Percentiles rank a stretch among this genome's conserved stretches.
These are phyloP conservation scores for Mariannaea sp. DNA, from an alignment of 2,329 filamentous ascomycete genomes.

Conservation along the genomic window DNA sequence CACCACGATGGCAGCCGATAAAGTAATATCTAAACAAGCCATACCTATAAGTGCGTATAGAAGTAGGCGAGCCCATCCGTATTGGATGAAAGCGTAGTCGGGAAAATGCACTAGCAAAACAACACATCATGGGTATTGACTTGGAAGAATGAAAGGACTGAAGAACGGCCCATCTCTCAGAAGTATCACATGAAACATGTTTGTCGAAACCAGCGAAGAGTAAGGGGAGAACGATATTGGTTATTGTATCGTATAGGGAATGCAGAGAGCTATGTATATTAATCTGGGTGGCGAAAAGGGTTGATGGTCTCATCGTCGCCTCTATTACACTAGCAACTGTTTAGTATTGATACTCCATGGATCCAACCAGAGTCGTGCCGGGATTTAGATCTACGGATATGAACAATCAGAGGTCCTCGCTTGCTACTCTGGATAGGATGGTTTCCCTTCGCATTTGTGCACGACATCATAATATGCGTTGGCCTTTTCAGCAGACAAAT, in stretches of 20 bases:
- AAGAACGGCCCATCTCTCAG: conserved; percentile 71
- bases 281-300: conserved; percentile 71
- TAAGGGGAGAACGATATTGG: conserved; percentile 34
- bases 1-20: too few species aligned
- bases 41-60: conserved; percentile 66
- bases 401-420: too few species aligned
- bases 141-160: conserved; percentile 67
- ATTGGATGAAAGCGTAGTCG: conserved; percentile 78
- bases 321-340: too few species aligned
- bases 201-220: background rate
- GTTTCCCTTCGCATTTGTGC: too few species aligned
- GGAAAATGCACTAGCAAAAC: conserved; percentile 78
- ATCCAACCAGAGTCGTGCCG: conserved; percentile 33
- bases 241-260: conserved; percentile 75
- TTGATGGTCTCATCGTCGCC: conserved; percentile 69
- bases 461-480: too few species aligned
- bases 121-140: too few species aligned
- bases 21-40: too few species aligned
- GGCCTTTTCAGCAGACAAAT: too few species aligned
- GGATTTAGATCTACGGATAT: too few species aligned
- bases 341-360: conserved; percentile 54
- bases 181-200: too few species aligned
- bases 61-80: conserved; percentile 67
- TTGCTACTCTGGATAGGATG: too few species aligned
- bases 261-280: conserved; percentile 67